Evolutionary conservation across 2,329 filamentous ascomycete species (phyloP), one percentile per base, ranked within the genome.

Genomic region (Phialophora tarda): DNA sequence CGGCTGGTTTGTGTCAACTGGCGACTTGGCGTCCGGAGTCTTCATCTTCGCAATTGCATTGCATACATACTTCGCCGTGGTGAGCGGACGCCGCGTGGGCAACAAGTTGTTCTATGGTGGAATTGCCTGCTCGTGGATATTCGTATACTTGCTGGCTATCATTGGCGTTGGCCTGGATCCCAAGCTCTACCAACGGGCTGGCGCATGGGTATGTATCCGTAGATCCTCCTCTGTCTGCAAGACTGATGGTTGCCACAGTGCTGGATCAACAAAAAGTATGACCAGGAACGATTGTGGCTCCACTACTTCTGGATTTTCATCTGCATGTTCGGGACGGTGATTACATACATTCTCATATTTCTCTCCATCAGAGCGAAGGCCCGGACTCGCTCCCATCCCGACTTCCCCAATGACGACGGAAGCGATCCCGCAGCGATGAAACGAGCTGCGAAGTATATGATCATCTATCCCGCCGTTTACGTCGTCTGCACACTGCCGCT

Each of bases 401-500:
- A 44, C 38, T 47, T 73, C 75, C 38, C 75, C 75, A 38, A 78
- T 75, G 3, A 77, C 76, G 51, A 73, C 79, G 12, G 77, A 75
- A 55, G 75, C 72, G 70, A 76, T 70, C 55, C 77, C 78, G 61
- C 73, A 72, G 24, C 77, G 11, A 71, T 81, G 7, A 76, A 76
- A n/a, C 78, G 80, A 23, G 80, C 81, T 1, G 78, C 80, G 58
- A 76, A 78, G 47, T 81, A 81, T 75, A 82, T 82, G 80, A 77
- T 81, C 54, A 79, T 81, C 64, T 82, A 81, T 63, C 80, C 80
- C 1, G 73, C 83, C 12, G 79, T 78, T 11, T 91, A 91, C 73
- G 85, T 85, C 3, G 77, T 88, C 12, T 70, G 86, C 48, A 90
- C 89, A 63, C 81, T 92, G 28, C 89, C 89, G 1, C 81, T 86